Conservation (phyloP, 2,329 filamentous ascomycete species). For the Dothistroma septosporum region DNA sequence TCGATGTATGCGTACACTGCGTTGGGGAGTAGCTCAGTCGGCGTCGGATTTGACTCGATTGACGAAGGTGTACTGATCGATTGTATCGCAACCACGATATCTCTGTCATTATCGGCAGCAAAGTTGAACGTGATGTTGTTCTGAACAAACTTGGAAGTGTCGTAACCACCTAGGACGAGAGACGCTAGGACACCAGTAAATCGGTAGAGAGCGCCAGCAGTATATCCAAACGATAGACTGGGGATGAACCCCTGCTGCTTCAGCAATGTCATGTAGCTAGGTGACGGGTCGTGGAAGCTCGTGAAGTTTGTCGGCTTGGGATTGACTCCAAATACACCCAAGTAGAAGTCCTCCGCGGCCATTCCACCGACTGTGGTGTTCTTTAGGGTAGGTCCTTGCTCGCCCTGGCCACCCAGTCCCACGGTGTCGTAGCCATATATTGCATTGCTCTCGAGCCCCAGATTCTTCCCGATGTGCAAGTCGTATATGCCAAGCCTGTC, state of each 20-base stretch:
- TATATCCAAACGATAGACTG: slow-evolving; percentile 71
- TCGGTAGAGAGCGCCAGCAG: slow-evolving; percentile 68
- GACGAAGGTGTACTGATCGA: slow-evolving; percentile 35
- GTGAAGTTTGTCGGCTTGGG: slow-evolving; percentile 49
- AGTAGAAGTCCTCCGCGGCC: slow-evolving; percentile 41
- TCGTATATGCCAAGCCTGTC: slow-evolving; percentile 56
- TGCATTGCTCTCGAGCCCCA: slow-evolving; percentile 59
- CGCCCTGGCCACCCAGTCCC: slow-evolving; percentile 38
- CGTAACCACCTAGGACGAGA: slow-evolving; percentile 67
- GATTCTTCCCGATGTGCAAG: slow-evolving; percentile 53
- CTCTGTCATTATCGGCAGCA: slow-evolving; percentile 53
- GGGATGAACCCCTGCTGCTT: slow-evolving; percentile 59
- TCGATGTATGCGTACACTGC: slow-evolving; percentile 46
- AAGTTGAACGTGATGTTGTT: slow-evolving; percentile 60
- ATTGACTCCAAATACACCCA: slow-evolving; percentile 48
- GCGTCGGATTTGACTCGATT: slow-evolving; percentile 28
- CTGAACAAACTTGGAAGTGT: slow-evolving; percentile 56
- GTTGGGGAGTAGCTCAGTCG: slow-evolving; percentile 38
- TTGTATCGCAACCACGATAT: slow-evolving; percentile 56
- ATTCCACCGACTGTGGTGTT: slow-evolving; percentile 43
- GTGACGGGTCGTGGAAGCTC: slow-evolving; percentile 52
- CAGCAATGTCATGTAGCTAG: slow-evolving; percentile 51
- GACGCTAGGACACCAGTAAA: slow-evolving; percentile 38
- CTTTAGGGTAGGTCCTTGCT: slow-evolving; percentile 39
- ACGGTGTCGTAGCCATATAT: slow-evolving; percentile 57